Evolutionary conservation across 2,329 filamentous ascomycete species (phyloP), one percentile per base, ranked within the genome.

Genomic region (Ceratocystis harringtonii): DNA sequence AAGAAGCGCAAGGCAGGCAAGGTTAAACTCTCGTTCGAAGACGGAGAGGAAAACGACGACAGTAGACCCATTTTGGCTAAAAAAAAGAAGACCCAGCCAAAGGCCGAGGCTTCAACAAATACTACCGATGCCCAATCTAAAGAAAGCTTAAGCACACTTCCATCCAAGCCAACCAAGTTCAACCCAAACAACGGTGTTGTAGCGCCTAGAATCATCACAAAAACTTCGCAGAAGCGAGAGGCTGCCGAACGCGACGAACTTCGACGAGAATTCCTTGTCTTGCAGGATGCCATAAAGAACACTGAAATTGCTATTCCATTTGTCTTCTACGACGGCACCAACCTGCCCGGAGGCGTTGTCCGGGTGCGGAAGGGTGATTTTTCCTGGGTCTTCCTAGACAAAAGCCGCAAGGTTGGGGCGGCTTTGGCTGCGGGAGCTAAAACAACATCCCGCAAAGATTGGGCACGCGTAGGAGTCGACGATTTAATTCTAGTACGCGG

Each of bases 271-370:
- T 99, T 96, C 71, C 74, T 95, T 58, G 79, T 79, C 8, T 82
- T 92, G 67, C 94, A 96, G 73, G 90, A 95, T 68, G 84, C 86
- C 0, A 88, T 97, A 69, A 96, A 95, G 76, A 84, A 84, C 22
- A 92, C 91, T 7, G 92, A 96, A 72, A 89, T 99, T 65, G 81
- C 88, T 17, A 87, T 99, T 41, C 94, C 94, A 0, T 99, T 97
- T 74, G 90, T 97, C 2, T 97, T 97, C 73, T 97, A 96, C 76
- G 92, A 97, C 70, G 94, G 94, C 17, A 90, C 90, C 25, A 92
- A 95, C 73, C 88, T 89, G 10, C 89, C 92, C 0, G 90, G 91
- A 17, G 92, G 92, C 1, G 82, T 82, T 15, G 92, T 92, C 61
- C 86, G 87, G 67, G 83, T 97, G 62, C 95, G 91, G 75, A 99